Conservation (phyloP, 192 early-diverging fungal species). For the Pilaira anomala region DNA sequence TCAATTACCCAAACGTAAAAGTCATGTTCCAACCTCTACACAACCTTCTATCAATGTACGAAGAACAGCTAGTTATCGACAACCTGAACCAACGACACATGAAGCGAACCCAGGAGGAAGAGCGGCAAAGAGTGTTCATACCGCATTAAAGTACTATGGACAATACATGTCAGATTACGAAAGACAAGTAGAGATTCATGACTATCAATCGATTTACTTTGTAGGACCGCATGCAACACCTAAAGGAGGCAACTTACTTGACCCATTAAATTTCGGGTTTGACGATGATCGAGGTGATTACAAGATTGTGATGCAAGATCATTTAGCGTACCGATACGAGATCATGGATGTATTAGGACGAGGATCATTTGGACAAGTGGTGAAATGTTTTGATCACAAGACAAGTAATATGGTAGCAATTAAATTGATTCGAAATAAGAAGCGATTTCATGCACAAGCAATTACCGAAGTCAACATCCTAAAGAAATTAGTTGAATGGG, state of each 20-base stretch:
- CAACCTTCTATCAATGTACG: neutral
- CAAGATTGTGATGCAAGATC: constrained; percentile 83
- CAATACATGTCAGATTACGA: constrained; percentile 80
- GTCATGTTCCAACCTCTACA: neutral
- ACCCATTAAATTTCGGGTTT: constrained; percentile 56
- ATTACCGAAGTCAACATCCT: constrained; percentile 92
- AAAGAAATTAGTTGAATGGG: constrained; percentile 77
- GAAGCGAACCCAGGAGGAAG: constrained; percentile 20
- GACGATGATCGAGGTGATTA: constrained; percentile 97
- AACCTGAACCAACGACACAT: neutral
- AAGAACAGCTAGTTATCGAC: neutral
- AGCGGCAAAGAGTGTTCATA: constrained; percentile 42
- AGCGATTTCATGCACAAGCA: constrained; percentile 94
- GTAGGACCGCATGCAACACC: constrained; percentile 69
- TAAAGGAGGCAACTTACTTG: constrained; percentile 51
- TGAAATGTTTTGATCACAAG: constrained; percentile 92
- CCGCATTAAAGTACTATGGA: constrained; percentile 60
- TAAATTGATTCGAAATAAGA: constrained; percentile 95
- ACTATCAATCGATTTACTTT: constrained; percentile 81
- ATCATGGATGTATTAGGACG: constrained; percentile 88
- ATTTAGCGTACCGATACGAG: constrained; percentile 91
- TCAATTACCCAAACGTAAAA: neutral
- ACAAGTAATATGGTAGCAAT: constrained; percentile 79
- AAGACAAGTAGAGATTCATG: constrained; percentile 73
- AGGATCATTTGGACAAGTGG: constrained; percentile 86